Evolutionary conservation across 2,329 filamentous ascomycete species (phyloP).

Genomic region (Sporothrix mexicana): DNA sequence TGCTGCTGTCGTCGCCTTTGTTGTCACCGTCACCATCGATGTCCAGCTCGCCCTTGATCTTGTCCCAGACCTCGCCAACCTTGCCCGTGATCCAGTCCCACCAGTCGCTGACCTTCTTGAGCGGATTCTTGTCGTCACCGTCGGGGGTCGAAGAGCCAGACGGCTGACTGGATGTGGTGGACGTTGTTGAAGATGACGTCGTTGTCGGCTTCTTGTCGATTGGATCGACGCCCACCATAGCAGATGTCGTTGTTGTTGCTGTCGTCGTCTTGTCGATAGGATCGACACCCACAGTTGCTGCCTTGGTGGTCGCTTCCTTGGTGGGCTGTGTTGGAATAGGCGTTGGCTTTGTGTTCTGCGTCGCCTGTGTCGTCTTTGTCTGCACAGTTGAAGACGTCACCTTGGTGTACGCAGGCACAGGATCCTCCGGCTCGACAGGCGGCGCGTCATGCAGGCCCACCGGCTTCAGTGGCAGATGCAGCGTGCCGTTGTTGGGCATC

Average conservation of each 20-base stretch:
- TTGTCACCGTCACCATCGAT: slow-evolving; percentile 6
- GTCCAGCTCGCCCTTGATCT: slow-evolving; percentile 44
- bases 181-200: not conserved
- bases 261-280: slow-evolving; percentile 22
- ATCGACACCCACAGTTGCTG: slow-evolving; percentile 33
- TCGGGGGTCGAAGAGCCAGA: slow-evolving; percentile 31
- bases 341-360: not conserved
- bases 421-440: slow-evolving; percentile 59
- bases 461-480: slow-evolving; percentile 71
- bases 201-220: slow-evolving; percentile 22
- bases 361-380: slow-evolving; percentile 32
- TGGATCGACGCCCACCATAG: slow-evolving; percentile 17
- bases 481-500: slow-evolving; percentile 83
- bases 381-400: not conserved
- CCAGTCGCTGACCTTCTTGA: slow-evolving; percentile 47
- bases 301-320: slow-evolving; percentile 25
- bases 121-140: slow-evolving; percentile 41
- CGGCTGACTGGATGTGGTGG: slow-evolving; percentile 22
- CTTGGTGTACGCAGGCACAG: slow-evolving; percentile 46
- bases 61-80: slow-evolving; percentile 54
- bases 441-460: slow-evolving; percentile 65
- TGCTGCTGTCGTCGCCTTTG: not conserved
- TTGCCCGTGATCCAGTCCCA: slow-evolving; percentile 61
- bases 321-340: slow-evolving; percentile 4
- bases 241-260: slow-evolving; percentile 29